Evolutionary conservation across 2,329 filamentous ascomycete genomes (phyloP), one percentile per base, ranked within the genome.

Genomic region (Fusarium nodosum): DNA sequence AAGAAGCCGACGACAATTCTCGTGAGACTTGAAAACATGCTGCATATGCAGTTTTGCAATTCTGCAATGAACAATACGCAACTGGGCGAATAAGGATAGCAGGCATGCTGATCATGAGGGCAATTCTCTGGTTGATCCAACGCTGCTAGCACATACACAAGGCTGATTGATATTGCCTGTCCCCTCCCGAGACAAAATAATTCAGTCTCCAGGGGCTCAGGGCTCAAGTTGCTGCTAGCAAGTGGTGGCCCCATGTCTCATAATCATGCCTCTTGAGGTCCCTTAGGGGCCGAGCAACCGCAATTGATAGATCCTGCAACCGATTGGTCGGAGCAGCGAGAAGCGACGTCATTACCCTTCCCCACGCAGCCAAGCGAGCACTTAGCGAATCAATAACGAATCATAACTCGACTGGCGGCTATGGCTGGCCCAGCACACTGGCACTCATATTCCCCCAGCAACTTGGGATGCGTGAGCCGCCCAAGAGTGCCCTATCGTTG

Each of bases 331-430:
- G 48, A 59, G n/a, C 20, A 22, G 13, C 47, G 53, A 57, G 59
- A 64, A 54, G 58, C 62, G 69, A 75, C 73, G 74, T 75, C 74
- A 75, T 75, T 66, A 45, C 44, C 42, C 57, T 68, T 66, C 71
- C 71, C 73, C 69, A 68, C 73, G 71, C 50, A 62, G 41, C 47
- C 60, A 44, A 66, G 42, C 57, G 48, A 65, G 55, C 46, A 53
- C 36, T 66, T 64, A 44, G 59, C 47, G 47, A 55, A 42, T 54
- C 41, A 52, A 34, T 31, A 70, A 58, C 73, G 62, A 73, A 75
- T 74, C 71, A 72, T 34, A 72, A 53, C n/a, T 52, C 52, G 18
- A 45, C 46, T 58, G 55, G 62, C 64, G 67, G 60, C 65, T 74
- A 72, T 63, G 66, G 64, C 65, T 72, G 70, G 73, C 61, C 73